Base-by-base conservation (phyloP, 208 protist species). In the Angomonas deanei region DNA sequence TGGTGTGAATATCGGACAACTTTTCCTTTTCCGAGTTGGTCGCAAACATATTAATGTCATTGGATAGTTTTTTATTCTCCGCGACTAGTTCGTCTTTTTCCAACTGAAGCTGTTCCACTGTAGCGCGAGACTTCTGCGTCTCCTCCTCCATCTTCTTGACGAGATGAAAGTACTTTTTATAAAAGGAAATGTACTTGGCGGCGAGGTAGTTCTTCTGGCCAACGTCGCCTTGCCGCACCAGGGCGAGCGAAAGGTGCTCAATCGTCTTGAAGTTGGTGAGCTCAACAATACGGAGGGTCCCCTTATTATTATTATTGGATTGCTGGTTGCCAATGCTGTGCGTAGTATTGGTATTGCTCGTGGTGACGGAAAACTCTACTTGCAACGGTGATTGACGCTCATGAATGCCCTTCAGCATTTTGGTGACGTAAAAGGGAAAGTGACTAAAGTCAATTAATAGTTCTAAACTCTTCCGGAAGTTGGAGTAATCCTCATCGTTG, bases 171-270 rank as follows among this genome's bases (percentile, higher is more conserved):
- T 73, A 88, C 1, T 68, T 42, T 1, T 68, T 57, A 62, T 89
- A 74, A 70, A 82, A 95, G 61, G 82, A 72, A n/a, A 80, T 78
- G 57, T 89, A 95, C 0, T 78, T 81, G 60, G 92, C 83, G 0
- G 89, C 89, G 3, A 95, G 75, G 70, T 95, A 91, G 23, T 68
- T 52, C 59, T 95, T 95, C 65, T 93, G 80, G 13, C 86, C 86
- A 0, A 73, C 78, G 36, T 95, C 89, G 11, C 86, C 89, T 68
- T 95, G 83, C 1, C 86, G 78, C 19, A 86, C 19, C n/a, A 95
- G 60, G 30, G 70, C 11, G 8, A 95, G 70, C 19, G 85, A 89
- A 34, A 95, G 74, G 71, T 93, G 85, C 69, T 95, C 86, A n/a
- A 93, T 77, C 0, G 80, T 90, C 26, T 82, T 81, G 61, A 92